Evolutionary conservation across 768 basidiomycete species (phyloP).

Genomic region (Nidularia pulvinata): DNA sequence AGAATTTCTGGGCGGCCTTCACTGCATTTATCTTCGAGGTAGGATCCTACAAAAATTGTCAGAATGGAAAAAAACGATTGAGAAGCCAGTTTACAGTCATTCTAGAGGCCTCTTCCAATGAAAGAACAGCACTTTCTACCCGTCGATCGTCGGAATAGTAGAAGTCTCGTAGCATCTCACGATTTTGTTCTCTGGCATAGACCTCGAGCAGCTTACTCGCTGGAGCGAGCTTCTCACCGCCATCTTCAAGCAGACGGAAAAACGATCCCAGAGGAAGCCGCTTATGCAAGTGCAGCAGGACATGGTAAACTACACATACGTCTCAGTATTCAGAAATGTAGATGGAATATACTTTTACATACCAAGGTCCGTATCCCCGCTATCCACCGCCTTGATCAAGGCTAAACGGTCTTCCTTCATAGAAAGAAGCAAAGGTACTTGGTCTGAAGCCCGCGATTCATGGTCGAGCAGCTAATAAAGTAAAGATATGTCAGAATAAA

Average conservation of each 20-base stretch:
- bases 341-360: constrained; percentile 11
- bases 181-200: constrained; percentile 87
- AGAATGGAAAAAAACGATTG: neutral
- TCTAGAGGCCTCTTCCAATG: constrained; percentile 76
- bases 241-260: constrained; percentile 93
- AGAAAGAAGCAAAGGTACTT: constrained; percentile 87
- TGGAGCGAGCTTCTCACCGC: constrained; percentile 70
- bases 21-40: constrained; percentile 68
- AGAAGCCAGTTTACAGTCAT: constrained; percentile 46
- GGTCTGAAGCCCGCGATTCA: constrained; percentile 86
- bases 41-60: constrained; percentile 57
- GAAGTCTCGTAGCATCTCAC: constrained; percentile 92
- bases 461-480: constrained; percentile 78
- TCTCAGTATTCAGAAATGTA: neutral
- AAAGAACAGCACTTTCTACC: constrained; percentile 90
- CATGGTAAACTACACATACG: constrained; percentile 79
- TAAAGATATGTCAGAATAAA: neutral
- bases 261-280: constrained; percentile 86
- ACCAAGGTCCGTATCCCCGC: constrained; percentile 96
- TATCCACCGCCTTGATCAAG: constrained; percentile 86
- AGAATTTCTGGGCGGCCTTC: constrained; percentile 87
- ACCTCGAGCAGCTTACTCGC: constrained; percentile 85
- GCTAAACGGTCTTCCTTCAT: constrained; percentile 97
- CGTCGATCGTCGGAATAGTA: constrained; percentile 98
- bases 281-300: constrained; percentile 85